Evolutionary conservation across 495 filamentous ascomycete genomes (phyloP), one percentile per base, ranked within the genome.

Genomic region (Lasiosphaeris hirsuta): DNA sequence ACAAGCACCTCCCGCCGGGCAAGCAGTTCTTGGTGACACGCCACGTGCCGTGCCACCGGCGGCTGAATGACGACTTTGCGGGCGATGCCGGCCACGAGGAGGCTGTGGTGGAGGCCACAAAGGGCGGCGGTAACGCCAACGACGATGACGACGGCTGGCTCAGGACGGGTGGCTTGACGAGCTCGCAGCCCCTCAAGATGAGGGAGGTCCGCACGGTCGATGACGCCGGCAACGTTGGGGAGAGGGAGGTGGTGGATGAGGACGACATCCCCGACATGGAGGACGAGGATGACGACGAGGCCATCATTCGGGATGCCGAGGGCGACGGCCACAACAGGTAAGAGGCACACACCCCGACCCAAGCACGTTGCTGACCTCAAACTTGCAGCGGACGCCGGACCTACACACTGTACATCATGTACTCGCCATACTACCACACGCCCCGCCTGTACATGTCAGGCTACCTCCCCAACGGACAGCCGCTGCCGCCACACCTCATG

Each of bases 221-320:
- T 67, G 90, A 94, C 64, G 81, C 81, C 34, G 88, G 87, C 18
- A 86, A 89, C 63, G 81, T 90, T 10, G 90, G 90, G 7, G 90
- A 90, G 58, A 79, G 82, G 34, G 87, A 89, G 59, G 75, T 78
- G 15, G 85, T 86, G 23, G 85, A 89, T 10, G 90, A 92, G 4
- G 90, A 92, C 45, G 94, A 97, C 66, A 96, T 97, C 57, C 92
- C 92, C 0, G 94, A 97, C 70, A 97, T 97, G 89, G 94, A 97
- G 63, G 94, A 98, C 65, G 93, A 96, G 52, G 93, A 97, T 62
- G 94, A 97, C 57, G 91, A 96, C 61, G 93, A 97, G 75, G 94
- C 94, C 19, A 97, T 99, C 67, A 97, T 99, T 60, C 76, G 88
- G 3, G 94, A 96, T 66, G 77, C 80, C 3, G 83, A 84, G 51